phyloP scores from a whole-genome alignment of 2,329 filamentous ascomycete genomes.

The Colletotrichum gigasporum region DNA sequence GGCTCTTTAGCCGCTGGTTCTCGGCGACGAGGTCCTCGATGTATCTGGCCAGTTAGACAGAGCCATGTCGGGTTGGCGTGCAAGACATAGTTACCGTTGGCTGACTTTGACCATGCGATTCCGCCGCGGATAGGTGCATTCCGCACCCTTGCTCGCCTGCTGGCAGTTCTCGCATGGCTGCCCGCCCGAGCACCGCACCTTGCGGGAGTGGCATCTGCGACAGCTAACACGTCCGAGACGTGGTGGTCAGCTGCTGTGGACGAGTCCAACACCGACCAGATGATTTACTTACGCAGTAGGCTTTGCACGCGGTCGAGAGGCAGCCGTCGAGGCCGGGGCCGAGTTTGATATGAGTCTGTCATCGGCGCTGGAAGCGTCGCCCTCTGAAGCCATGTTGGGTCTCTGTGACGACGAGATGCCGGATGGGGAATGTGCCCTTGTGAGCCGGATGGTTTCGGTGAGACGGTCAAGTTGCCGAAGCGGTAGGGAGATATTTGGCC shows the following conservation, averaged over 20 bases:
- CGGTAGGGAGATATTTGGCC: background rate
- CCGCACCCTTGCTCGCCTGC: constrained; percentile 40
- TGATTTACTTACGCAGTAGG: constrained; percentile 33
- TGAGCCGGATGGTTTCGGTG: constrained; percentile 2
- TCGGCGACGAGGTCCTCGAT: constrained; percentile 46
- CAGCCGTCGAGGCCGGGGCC: background rate
- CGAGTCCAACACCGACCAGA: no score
- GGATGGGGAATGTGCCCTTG: background rate
- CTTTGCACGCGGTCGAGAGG: constrained; percentile 22
- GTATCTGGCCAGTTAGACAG: constrained; percentile 37
- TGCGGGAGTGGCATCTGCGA: constrained; percentile 43
- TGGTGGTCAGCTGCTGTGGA: no score
- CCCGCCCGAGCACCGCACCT: constrained; percentile 46
- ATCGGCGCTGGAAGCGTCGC: constrained; percentile 14
- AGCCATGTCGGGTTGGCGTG: background rate
- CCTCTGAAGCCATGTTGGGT: constrained; percentile 20
- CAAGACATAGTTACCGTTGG: constrained; percentile 37
- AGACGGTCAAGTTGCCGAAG: constrained; percentile 1
- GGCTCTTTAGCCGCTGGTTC: constrained; percentile 40
- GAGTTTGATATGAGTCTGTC: background rate
- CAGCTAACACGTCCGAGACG: constrained; percentile 37
- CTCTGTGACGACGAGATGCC: background rate
- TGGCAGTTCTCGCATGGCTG: constrained; percentile 44
- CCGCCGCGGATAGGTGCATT: constrained; percentile 45
- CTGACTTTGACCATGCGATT: constrained; percentile 44